Percentiles rank a stretch among this genome's conserved stretches.
phyloP scores from a whole-genome alignment of 108 stramenopile species.

The Nitzschia inconspicua region DNA sequence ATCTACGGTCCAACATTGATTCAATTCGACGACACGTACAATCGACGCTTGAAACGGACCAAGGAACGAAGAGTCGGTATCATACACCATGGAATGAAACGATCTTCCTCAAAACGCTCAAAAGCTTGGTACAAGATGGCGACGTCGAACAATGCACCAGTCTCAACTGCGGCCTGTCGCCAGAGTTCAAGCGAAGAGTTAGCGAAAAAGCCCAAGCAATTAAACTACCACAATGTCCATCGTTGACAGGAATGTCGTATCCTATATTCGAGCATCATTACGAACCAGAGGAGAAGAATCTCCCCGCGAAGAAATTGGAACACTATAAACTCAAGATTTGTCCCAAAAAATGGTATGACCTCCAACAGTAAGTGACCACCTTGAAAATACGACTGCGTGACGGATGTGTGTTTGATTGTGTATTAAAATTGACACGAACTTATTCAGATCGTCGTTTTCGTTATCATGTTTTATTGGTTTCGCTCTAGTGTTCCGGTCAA shows the following conservation, averaged over 20 bases:
- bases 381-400: background rate
- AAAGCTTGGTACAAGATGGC: constrained; percentile 19
- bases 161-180: constrained; percentile 9
- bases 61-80: too few relatives aligned
- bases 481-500: constrained; percentile 4
- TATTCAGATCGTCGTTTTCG: too few relatives aligned
- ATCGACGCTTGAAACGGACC: constrained; percentile 9
- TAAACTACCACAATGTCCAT: background rate
- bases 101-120: constrained; percentile 31
- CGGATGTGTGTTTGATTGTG: too few relatives aligned
- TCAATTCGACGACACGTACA: constrained; percentile 19
- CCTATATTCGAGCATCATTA: background rate
- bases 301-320: constrained; percentile 6
- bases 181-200: constrained; percentile 18
- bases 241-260: background rate
- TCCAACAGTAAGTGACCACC: constrained; percentile 9
- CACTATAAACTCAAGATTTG: constrained; percentile 20
- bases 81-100: constrained; percentile 28
- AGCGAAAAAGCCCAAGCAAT: background rate
- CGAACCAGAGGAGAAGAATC: background rate
- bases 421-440: too few relatives aligned
- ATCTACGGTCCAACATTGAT: constrained; percentile 27
- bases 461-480: background rate
- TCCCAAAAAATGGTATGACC: constrained; percentile 14
- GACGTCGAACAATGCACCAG: constrained; percentile 16